Evolutionary conservation across 768 basidiomycete genomes (phyloP).

Genomic region (Tulasnella sp.): DNA sequence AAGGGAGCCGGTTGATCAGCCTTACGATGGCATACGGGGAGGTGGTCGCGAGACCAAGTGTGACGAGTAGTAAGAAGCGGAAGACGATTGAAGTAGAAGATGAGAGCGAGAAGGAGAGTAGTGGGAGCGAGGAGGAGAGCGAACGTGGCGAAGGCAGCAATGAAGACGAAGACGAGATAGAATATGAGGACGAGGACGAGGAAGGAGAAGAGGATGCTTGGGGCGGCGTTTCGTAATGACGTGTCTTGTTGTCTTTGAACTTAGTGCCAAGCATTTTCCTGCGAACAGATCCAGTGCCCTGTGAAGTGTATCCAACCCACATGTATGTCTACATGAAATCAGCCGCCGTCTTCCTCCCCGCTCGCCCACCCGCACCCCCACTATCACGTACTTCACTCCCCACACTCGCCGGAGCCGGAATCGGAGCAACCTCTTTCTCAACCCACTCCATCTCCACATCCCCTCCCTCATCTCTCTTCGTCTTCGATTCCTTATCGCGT

Average conservation of each 20-base stretch:
- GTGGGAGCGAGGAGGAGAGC: constrained; percentile 21
- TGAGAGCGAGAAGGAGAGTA: constrained; percentile 22
- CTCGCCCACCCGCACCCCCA: constrained; percentile 24
- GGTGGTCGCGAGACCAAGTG: constrained; percentile 20
- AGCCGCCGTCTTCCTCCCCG: constrained; percentile 54
- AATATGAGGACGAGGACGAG: constrained; percentile 22
- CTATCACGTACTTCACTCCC: constrained; percentile 20
- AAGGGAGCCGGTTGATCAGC: constrained; percentile 77
- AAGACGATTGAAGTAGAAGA: constrained; percentile 29
- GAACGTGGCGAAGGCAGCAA: neutral
- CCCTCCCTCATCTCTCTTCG: constrained; percentile 30
- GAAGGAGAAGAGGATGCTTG: constrained; percentile 20
- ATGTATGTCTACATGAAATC: constrained; percentile 48
- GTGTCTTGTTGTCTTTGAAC: no score
- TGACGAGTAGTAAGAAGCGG: constrained; percentile 21
- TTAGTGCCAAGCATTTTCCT: no score
- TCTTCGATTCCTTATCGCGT: constrained; percentile 34
- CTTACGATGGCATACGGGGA: constrained; percentile 43
- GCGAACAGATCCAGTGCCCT: no score
- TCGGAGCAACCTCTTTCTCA: constrained; percentile 38
- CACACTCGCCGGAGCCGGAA: constrained; percentile 16
- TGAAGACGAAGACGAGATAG: constrained; percentile 19
- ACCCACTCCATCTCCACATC: constrained; percentile 48
- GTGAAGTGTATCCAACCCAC: constrained; percentile 1
- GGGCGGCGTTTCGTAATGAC: no score